Conservation (phyloP, 1,284 basidiomycete genomes). For the Boletellus deceptivus region DNA sequence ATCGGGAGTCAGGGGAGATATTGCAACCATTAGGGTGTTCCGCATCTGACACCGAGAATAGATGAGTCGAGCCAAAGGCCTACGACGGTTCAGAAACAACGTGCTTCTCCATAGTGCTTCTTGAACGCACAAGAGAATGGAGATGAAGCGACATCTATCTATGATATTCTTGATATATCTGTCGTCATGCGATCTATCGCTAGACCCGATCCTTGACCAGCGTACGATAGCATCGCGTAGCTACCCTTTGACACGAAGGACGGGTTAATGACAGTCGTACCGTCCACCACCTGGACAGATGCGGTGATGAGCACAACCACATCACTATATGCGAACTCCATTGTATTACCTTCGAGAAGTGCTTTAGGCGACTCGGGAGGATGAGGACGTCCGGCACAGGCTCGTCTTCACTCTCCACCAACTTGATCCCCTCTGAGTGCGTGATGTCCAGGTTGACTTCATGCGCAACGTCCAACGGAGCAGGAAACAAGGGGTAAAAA, state of each 20-base stretch:
- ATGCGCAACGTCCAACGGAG: conserved; percentile 66
- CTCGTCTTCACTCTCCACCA: conserved; percentile 44
- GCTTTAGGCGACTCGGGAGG: conserved; percentile 80
- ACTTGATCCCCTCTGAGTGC: conserved; percentile 56
- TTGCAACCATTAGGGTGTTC: conserved; percentile 46
- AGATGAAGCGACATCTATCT: conserved; percentile 12
- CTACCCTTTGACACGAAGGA: conserved; percentile 61
- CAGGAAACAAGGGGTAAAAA: conserved; percentile 95
- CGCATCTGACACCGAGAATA: conserved; percentile 71
- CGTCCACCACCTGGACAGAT: conserved; percentile 55
- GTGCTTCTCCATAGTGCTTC: neutral
- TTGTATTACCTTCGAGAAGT: conserved; percentile 76
- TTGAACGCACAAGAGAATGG: neutral
- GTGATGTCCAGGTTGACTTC: conserved; percentile 89
- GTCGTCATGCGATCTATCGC: conserved; percentile 37
- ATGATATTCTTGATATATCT: conserved; percentile 32
- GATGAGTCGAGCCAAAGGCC: conserved; percentile 39
- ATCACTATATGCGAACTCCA: neutral
- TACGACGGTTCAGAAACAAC: neutral
- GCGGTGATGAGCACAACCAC: neutral
- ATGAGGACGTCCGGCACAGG: conserved; percentile 80
- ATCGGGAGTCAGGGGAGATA: too few relatives aligned
- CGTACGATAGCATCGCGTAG: conserved; percentile 47
- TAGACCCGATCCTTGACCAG: conserved; percentile 30
- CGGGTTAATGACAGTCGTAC: conserved; percentile 69